phyloP scores from a whole-genome alignment of 2,329 filamentous ascomycete species.

The Aureobasidium lini region DNA sequence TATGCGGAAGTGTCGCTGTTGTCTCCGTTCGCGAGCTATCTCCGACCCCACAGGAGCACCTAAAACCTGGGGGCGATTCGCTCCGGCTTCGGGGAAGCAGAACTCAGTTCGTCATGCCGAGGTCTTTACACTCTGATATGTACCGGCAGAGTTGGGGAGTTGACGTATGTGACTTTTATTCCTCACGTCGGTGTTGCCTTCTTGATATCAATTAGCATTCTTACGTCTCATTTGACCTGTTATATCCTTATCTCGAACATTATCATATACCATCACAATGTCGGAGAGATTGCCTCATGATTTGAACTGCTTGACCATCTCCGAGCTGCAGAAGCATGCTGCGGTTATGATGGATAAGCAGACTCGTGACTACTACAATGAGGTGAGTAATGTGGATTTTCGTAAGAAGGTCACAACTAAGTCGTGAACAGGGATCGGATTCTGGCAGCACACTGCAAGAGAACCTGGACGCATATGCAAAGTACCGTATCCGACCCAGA shows the following conservation, averaged over 20 bases:
- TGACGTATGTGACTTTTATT: conserved; percentile 10
- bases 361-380: conserved; percentile 34
- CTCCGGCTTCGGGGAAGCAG: background rate
- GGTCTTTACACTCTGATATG: background rate
- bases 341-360: conserved; percentile 32
- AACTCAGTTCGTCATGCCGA: conserved; percentile 1
- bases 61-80: background rate
- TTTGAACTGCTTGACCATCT: conserved; percentile 37
- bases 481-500: conserved; percentile 35
- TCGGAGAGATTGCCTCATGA: conserved; percentile 22
- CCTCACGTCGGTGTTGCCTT: background rate
- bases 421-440: conserved; percentile 23
- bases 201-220: background rate
- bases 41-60: background rate
- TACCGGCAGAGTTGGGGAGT: background rate
- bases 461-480: conserved; percentile 46
- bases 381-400: conserved; percentile 12
- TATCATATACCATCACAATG: background rate
- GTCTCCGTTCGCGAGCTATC: background rate
- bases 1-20: background rate
- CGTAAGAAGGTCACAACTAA: background rate
- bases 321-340: conserved; percentile 34
- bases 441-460: conserved; percentile 35
- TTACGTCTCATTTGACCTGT: background rate
- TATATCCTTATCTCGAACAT: background rate